Evolutionary conservation across 2,329 filamentous ascomycete genomes (phyloP), one percentile per base, ranked within the genome.

Genomic region (Monilinia fructigena): DNA sequence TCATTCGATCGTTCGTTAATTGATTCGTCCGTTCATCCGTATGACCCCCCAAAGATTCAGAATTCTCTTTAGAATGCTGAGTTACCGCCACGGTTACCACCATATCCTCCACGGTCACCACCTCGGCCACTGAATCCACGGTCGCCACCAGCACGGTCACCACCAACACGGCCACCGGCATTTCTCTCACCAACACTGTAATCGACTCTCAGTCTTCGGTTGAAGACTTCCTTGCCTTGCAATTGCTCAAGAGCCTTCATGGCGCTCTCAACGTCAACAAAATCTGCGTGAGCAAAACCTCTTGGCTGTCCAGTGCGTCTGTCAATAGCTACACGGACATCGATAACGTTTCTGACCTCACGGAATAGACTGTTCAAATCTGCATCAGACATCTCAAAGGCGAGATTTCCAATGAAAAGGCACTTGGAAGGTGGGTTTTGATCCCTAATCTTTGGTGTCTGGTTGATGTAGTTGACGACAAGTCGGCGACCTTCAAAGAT

Each of bases 201-300:
- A 77, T 92, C 89, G 31, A 93, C 72, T 66, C 83, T 83, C 70
- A 96, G 79, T 63, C 77, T 75, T 65, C 92, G 84, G 53, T 88
- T 88, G 72, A 88, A 88, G n/a, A 93, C 79, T 58, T 80, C 77
- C 77, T 85, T 85, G 28, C 79, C 78, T 63, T 77, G 70, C 50
- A 96, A 80, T 18, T 80, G 71, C 65, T 86, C 83, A 72, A 80
- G 80, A 0, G 85, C 92, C 69, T 79, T 80, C 65, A 79, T 73
- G n/a, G 92, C 91, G 69, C 86, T 86, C 69, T 87, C 83, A 50
- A 88, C 76, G 72, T 90, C 86, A 54, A 84, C 74, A 77, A 96
- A 96, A 75, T 96, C 91, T 59, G 89, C 89, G 76, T 96, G 92
- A 26, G 89, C 90, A 76, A 95, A 96, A 69, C 93, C 93, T 76